phyloP scores from a whole-genome alignment of 495 filamentous ascomycete species.

The Daldinia loculata region DNA sequence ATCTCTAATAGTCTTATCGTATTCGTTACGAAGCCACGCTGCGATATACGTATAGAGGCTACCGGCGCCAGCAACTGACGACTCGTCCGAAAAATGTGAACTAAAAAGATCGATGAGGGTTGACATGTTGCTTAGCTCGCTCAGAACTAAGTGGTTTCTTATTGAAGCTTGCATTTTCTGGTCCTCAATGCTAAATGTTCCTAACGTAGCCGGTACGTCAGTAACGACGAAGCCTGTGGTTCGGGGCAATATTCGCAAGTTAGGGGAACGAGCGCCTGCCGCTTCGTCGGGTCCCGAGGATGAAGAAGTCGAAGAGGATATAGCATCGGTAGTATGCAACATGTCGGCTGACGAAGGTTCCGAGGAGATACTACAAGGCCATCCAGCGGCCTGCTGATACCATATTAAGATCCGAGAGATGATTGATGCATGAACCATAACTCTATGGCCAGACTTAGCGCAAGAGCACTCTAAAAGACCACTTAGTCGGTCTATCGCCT shows the following conservation, averaged over 20 bases:
- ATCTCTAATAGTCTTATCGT: not conserved
- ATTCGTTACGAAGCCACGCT: not conserved
- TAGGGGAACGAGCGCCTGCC: not conserved
- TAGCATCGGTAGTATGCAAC: not conserved
- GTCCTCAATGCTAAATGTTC: not conserved
- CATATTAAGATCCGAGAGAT: not conserved
- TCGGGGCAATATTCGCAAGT: not conserved
- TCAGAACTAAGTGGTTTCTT: not conserved
- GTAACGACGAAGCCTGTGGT: not conserved
- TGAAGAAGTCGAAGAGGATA: not conserved
- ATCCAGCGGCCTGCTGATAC: not conserved
- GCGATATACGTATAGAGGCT: not conserved
- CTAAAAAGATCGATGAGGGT: not conserved
- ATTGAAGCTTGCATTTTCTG: not conserved
- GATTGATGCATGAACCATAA: slow-evolving; percentile 1
- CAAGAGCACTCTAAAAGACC: not conserved
- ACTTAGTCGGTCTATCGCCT: not conserved
- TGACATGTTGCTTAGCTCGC: not conserved
- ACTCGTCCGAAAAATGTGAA: not conserved
- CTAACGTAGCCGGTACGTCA: not conserved
- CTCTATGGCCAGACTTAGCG: not conserved
- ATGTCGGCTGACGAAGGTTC: not conserved
- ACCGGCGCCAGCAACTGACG: not conserved
- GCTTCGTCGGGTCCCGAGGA: not conserved
- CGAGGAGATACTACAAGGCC: not conserved